A percentile compares a stretch with the other conserved stretches of the same genome.
Evolutionary conservation across 306 rosid genomes (phyloP).

Genomic region (Ochetophila trinervis): DNA sequence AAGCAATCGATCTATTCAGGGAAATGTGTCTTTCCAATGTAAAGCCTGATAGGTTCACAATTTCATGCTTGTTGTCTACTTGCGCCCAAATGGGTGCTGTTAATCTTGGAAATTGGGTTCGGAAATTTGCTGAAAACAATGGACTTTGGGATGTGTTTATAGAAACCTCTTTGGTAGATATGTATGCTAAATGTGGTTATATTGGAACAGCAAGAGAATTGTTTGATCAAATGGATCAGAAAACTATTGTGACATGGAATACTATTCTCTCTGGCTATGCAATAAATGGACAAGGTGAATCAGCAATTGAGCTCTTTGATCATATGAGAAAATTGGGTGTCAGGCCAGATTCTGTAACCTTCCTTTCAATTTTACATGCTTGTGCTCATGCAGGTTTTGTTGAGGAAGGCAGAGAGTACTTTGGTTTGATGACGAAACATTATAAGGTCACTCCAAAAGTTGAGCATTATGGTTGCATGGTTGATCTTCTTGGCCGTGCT

Average conservation of each 20-base stretch:
- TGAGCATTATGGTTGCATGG: constrained; percentile 10
- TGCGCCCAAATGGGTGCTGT: constrained; percentile 7
- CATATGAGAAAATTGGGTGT: constrained; percentile 8
- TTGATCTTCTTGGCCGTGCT: neutral
- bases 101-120: constrained; percentile 9
- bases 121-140: constrained; percentile 2
- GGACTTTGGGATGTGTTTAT: constrained; percentile 9
- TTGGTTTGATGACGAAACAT: neutral
- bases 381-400: constrained; percentile 13
- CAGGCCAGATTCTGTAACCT: neutral
- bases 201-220: constrained; percentile 6
- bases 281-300: neutral
- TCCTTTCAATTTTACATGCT: constrained; percentile 7
- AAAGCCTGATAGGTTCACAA: constrained; percentile 4
- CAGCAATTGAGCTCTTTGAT: neutral
- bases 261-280: constrained; percentile 9
- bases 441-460: constrained; percentile 1
- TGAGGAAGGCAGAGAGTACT: neutral
- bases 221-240: constrained; percentile 12
- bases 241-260: constrained; percentile 4
- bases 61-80: constrained; percentile 3
- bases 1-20: constrained; percentile 10
- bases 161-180: constrained; percentile 7
- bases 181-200: constrained; percentile 7
- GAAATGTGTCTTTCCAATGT: neutral